Evolutionary conservation across 2,329 filamentous ascomycete species (phyloP).

Genomic region (Diaporthe batatas): DNA sequence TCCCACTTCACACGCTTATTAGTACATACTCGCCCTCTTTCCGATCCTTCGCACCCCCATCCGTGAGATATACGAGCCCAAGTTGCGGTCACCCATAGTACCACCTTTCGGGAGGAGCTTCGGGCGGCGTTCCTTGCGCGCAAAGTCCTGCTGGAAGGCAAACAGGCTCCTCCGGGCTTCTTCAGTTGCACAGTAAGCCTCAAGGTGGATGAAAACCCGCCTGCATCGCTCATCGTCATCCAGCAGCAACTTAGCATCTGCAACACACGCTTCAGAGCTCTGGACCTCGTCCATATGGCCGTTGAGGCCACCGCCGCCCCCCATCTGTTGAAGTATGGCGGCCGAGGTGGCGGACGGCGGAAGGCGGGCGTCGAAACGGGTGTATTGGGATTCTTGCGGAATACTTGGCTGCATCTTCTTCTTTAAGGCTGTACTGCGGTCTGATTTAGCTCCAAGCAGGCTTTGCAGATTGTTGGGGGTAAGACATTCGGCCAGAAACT

Average conservation of each 20-base stretch:
- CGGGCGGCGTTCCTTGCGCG: constrained; percentile 55
- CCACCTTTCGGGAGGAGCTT: constrained; percentile 57
- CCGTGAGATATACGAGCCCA: constrained; percentile 36
- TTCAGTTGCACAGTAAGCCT: constrained; percentile 59
- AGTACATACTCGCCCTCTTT: constrained; percentile 42
- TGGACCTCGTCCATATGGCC: not conserved
- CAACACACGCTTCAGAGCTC: not conserved
- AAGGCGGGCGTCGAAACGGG: constrained; percentile 43
- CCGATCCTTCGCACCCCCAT: constrained; percentile 35
- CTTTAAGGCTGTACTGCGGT: constrained; percentile 6
- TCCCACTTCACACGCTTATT: not conserved
- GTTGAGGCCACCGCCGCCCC: constrained; percentile 41
- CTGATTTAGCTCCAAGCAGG: constrained; percentile 43
- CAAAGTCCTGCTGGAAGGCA: constrained; percentile 64
- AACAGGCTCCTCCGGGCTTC: constrained; percentile 63
- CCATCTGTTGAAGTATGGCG: constrained; percentile 45
- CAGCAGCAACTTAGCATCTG: constrained; percentile 43
- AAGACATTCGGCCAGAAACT: constrained; percentile 59
- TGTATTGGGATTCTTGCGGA: constrained; percentile 34
- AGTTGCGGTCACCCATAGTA: constrained; percentile 47
- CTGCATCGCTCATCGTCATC: constrained; percentile 59
- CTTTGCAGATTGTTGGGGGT: constrained; percentile 44
- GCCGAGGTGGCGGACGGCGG: constrained; percentile 32
- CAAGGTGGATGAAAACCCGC: constrained; percentile 62
- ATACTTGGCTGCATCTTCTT: constrained; percentile 28